Conservation (phyloP, 306 rosid species). For the Chamaecrista fasciculata region DNA sequence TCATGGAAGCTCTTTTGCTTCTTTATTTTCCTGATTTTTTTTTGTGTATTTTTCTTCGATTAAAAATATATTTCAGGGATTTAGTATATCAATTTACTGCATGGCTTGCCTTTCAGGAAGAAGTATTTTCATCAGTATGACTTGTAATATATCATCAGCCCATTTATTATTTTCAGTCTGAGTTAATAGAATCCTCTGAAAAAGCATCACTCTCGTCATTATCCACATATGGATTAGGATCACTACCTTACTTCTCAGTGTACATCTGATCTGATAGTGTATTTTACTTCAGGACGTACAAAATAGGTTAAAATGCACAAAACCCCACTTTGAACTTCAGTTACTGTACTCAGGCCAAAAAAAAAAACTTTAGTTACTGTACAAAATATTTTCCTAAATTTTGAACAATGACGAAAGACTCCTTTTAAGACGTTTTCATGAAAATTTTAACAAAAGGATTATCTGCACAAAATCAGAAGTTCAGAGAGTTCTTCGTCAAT, state of each 20-base stretch:
- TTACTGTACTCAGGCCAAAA: too few species aligned
- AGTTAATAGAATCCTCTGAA: not conserved
- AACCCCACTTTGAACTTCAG: too few species aligned
- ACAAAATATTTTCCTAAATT: too few species aligned
- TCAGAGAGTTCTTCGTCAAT: too few species aligned
- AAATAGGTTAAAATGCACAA: too few species aligned
- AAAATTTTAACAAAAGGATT: too few species aligned
- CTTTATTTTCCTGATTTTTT: slow-evolving; percentile 13
- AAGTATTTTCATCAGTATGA: not conserved
- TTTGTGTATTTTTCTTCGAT: slow-evolving; percentile 18
- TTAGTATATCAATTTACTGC: not conserved
- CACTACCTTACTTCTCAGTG: not conserved
- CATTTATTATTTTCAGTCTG: not conserved
- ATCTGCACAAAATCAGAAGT: too few species aligned
- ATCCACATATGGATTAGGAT: not conserved
- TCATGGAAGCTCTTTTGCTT: slow-evolving; percentile 26
- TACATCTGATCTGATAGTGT: not conserved
- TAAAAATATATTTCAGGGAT: slow-evolving; percentile 15
- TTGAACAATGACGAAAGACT: too few species aligned
- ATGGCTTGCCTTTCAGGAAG: not conserved
- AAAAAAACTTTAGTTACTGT: too few species aligned
- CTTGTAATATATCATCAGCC: not conserved
- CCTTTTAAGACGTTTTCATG: too few species aligned
- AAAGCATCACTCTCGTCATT: not conserved
- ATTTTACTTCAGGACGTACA: not conserved